These are phyloP conservation scores for Neurospora sp. DNA, from an alignment of 495 filamentous ascomycete genomes.

Conservation along the genomic window DNA sequence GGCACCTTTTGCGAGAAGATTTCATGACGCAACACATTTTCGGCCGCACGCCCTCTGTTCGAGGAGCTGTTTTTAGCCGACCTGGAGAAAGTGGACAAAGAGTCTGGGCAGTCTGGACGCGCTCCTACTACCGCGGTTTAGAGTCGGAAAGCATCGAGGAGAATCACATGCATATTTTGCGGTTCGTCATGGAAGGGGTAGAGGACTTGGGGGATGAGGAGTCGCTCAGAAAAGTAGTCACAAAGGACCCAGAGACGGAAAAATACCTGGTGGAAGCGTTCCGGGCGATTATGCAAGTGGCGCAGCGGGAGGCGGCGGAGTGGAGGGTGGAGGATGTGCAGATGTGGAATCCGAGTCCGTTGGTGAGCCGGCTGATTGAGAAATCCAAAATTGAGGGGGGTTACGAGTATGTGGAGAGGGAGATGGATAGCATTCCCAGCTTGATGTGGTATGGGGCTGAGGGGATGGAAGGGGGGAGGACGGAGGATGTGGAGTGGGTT, in stretches of 20 bases:
- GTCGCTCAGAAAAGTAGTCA: too few relatives aligned
- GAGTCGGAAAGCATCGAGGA: slow-evolving; percentile 17
- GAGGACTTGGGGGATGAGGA: not conserved
- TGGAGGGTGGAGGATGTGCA: slow-evolving; percentile 37
- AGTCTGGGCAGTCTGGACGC: slow-evolving; percentile 47
- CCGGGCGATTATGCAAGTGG: slow-evolving; percentile 33
- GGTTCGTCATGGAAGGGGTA: slow-evolving; percentile 51
- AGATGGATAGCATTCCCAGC: slow-evolving; percentile 41
- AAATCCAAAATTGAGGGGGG: slow-evolving; percentile 26
- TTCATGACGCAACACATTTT: slow-evolving; percentile 55
- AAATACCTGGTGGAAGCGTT: slow-evolving; percentile 49
- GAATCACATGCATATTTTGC: slow-evolving; percentile 69
- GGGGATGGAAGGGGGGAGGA: slow-evolving; percentile 50
- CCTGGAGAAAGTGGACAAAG: slow-evolving; percentile 12
- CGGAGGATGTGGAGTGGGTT: slow-evolving; percentile 65
- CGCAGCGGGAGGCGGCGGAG: slow-evolving; percentile 27
- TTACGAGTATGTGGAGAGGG: slow-evolving; percentile 31
- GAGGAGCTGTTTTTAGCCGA: slow-evolving; percentile 53
- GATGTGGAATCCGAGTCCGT: slow-evolving; percentile 41
- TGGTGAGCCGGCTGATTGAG: slow-evolving; percentile 24
- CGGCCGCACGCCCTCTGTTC: slow-evolving; percentile 43
- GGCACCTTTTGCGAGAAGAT: slow-evolving; percentile 89
- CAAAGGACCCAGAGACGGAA: slow-evolving; percentile 14
- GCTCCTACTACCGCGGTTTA: too few relatives aligned
- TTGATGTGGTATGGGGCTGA: slow-evolving; percentile 44